Evolutionary conservation across 2,329 filamentous ascomycete genomes (phyloP).

Genomic region (Curvularia hawaiiensis): DNA sequence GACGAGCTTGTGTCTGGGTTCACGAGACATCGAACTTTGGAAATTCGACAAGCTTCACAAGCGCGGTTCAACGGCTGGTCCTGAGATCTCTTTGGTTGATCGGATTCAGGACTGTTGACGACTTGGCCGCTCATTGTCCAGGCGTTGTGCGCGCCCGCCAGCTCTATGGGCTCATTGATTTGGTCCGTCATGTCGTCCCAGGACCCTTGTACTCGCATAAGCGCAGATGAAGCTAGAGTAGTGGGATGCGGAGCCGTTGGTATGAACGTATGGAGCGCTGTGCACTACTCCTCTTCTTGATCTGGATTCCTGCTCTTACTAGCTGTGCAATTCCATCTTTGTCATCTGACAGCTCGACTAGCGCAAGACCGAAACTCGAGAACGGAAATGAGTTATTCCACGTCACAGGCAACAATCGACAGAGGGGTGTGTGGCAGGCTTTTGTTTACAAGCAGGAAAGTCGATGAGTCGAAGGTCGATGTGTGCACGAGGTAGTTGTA

Average conservation of each 20-base stretch:
- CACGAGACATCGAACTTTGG: slow-evolving; percentile 43
- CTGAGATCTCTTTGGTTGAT: slow-evolving; percentile 26
- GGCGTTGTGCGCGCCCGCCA: slow-evolving; percentile 11
- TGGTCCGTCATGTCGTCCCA: slow-evolving; percentile 18
- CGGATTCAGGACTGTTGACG: slow-evolving; percentile 20
- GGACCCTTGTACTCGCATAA: not conserved
- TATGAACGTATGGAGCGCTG: not conserved
- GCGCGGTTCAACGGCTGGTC: slow-evolving; percentile 44
- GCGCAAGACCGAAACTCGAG: slow-evolving; percentile 1
- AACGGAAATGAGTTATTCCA: not conserved
- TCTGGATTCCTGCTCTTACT: slow-evolving; percentile 9
- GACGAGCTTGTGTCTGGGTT: slow-evolving; percentile 32
- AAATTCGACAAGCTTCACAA: slow-evolving; percentile 44
- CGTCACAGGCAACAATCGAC: not conserved
- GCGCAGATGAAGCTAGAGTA: not conserved
- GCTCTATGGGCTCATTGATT: slow-evolving; percentile 11
- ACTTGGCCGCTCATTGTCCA: slow-evolving; percentile 24
- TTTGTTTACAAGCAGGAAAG: not conserved
- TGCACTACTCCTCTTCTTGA: slow-evolving; percentile 3
- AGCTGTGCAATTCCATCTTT: slow-evolving; percentile 18
- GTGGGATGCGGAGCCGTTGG: not conserved
- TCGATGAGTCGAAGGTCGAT: not conserved
- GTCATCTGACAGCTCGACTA: slow-evolving; percentile 11
- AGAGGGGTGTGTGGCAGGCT: not conserved
- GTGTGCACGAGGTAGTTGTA: not conserved